Conservation (phyloP, 805 yeast species). For the Pichia membranifaciens region DNA sequence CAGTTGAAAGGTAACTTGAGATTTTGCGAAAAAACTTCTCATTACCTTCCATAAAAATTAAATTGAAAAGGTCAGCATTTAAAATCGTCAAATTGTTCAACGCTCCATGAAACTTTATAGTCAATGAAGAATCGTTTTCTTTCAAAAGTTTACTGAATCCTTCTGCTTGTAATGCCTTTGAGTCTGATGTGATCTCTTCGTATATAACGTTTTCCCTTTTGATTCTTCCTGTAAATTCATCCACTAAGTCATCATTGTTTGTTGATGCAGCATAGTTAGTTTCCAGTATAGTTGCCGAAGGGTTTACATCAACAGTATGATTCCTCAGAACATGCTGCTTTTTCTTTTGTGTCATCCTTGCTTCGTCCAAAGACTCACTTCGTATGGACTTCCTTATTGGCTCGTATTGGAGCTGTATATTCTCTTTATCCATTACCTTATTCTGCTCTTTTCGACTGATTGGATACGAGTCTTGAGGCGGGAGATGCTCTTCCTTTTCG, state of each 20-base stretch:
- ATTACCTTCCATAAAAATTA: slow-evolving; percentile 16
- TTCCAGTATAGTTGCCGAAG: neutral
- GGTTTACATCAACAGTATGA: slow-evolving; percentile 9
- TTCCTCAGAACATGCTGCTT: slow-evolving; percentile 12
- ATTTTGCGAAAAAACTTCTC: slow-evolving; percentile 12
- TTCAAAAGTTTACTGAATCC: slow-evolving; percentile 18
- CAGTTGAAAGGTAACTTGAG: slow-evolving; percentile 20
- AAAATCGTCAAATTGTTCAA: slow-evolving; percentile 22
- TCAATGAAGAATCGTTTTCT: slow-evolving; percentile 9
- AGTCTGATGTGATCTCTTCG: slow-evolving; percentile 23
- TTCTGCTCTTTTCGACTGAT: neutral
- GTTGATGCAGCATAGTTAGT: slow-evolving; percentile 1
- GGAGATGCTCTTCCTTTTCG: slow-evolving; percentile 34
- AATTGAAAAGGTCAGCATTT: slow-evolving; percentile 20
- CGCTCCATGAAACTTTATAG: slow-evolving; percentile 20
- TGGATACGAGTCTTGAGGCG: slow-evolving; percentile 14
- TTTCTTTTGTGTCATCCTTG: slow-evolving; percentile 12
- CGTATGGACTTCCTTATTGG: neutral
- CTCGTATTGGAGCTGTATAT: neutral
- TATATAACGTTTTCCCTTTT: slow-evolving; percentile 20
- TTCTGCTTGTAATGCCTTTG: slow-evolving; percentile 15
- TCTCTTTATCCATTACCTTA: slow-evolving; percentile 10
- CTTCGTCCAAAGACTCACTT: slow-evolving; percentile 3
- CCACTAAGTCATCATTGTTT: slow-evolving; percentile 11
- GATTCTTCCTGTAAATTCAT: slow-evolving; percentile 19